These are phyloP conservation scores for Multifurca ochricompacta DNA, from an alignment of 768 basidiomycete genomes.

Conservation along the genomic window DNA sequence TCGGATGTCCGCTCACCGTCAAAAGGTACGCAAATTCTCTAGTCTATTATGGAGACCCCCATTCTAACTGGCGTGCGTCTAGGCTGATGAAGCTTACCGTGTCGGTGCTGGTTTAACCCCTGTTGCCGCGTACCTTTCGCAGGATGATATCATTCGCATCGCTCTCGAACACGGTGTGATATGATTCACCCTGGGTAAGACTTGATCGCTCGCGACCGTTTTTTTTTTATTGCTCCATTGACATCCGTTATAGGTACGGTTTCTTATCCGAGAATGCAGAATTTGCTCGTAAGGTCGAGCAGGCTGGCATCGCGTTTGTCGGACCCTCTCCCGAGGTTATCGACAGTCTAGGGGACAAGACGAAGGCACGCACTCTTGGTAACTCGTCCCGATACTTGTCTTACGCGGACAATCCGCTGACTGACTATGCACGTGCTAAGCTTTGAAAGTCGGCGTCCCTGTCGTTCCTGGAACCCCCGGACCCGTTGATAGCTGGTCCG, in stretches of 20 bases:
- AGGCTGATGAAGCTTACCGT: constrained; percentile 98
- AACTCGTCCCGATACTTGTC: constrained; percentile 19
- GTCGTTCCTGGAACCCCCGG: constrained; percentile 99
- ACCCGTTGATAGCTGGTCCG: constrained; percentile 69
- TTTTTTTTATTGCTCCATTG: not conserved
- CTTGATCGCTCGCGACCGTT: not conserved
- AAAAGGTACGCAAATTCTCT: constrained; percentile 57
- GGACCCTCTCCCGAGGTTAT: constrained; percentile 95
- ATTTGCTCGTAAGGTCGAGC: constrained; percentile 97
- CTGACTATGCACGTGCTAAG: constrained; percentile 31
- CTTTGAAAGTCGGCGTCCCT: constrained; percentile 86
- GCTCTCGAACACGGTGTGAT: constrained; percentile 98
- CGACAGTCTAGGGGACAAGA: constrained; percentile 97
- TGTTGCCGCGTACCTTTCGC: constrained; percentile 93
- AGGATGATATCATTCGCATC: constrained; percentile 93
- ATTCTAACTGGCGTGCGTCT: not conserved
- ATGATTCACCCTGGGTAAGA: constrained; percentile 97
- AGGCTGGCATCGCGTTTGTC: constrained; percentile 94
- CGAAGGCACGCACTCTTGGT: constrained; percentile 90
- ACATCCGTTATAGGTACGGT: constrained; percentile 59
- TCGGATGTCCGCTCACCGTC: constrained; percentile 92
- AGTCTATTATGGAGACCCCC: not conserved
- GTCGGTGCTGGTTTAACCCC: constrained; percentile 96
- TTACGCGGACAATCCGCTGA: constrained; percentile 4
- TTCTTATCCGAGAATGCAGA: constrained; percentile 96